These are phyloP conservation scores for Nematodospora anomalae DNA, from an alignment of 1,139 yeast species.

Conservation along the genomic window DNA sequence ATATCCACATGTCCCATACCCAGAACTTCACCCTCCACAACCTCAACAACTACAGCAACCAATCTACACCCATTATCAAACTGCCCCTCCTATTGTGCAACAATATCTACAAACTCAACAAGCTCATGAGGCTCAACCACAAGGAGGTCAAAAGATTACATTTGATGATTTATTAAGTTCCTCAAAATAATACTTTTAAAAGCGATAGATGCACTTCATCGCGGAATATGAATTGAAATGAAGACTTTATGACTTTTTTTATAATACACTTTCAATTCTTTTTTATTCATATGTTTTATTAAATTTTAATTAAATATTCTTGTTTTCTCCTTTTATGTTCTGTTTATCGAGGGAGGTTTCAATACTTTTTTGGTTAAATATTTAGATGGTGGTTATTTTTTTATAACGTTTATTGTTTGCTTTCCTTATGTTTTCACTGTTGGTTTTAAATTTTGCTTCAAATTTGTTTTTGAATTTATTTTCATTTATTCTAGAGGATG, in stretches of 20 bases:
- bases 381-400: background rate
- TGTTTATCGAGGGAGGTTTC: background rate
- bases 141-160: conserved; percentile 39
- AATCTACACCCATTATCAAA: conserved; percentile 10
- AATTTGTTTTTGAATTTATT: too few species aligned
- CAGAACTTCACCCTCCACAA: conserved; percentile 6
- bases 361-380: background rate
- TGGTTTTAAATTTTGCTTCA: too few species aligned
- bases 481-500: too few species aligned
- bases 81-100: conserved; percentile 8
- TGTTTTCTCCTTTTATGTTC: background rate
- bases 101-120: too few species aligned
- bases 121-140: conserved; percentile 8
- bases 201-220: background rate
- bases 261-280: background rate
- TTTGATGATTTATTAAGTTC: conserved; percentile 45
- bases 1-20: conserved; percentile 17
- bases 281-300: background rate
- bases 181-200: conserved; percentile 18
- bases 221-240: background rate
- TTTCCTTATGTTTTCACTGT: too few species aligned
- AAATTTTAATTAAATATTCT: background rate
- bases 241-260: too few species aligned
- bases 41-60: conserved; percentile 8
- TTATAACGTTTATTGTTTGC: background rate